Conservation (phyloP, 2,329 filamentous ascomycete species). For the Aspergillus ochraceoroseus region DNA sequence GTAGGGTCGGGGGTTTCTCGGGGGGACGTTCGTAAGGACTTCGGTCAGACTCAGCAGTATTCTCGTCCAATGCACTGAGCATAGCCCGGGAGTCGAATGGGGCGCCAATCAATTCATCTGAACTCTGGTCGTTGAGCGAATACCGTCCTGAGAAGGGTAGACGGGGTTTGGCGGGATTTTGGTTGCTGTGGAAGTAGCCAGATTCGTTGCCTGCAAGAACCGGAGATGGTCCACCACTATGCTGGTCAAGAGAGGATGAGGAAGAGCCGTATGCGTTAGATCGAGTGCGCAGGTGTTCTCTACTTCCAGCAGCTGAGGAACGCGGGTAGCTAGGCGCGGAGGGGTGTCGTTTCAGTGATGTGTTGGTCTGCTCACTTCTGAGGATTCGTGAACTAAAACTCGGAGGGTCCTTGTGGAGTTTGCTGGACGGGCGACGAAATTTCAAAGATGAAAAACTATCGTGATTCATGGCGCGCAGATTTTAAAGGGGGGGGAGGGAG, state of each 20-base stretch:
- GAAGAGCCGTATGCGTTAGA: slow-evolving; percentile 47
- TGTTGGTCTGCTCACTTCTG: slow-evolving; percentile 42
- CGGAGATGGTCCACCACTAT: slow-evolving; percentile 41
- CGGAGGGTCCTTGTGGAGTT: slow-evolving; percentile 45
- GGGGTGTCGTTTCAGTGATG: slow-evolving; percentile 45
- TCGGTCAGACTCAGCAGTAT: slow-evolving; percentile 31
- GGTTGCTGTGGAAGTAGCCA: slow-evolving; percentile 24
- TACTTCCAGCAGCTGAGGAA: slow-evolving; percentile 37
- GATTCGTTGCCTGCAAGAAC: slow-evolving; percentile 33
- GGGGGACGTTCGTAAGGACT: slow-evolving; percentile 29
- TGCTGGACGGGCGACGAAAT: slow-evolving; percentile 41
- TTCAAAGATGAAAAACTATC: slow-evolving; percentile 37
- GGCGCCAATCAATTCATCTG: slow-evolving; percentile 45
- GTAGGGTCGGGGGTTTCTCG: slow-evolving; percentile 43
- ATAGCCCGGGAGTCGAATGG: slow-evolving; percentile 45
- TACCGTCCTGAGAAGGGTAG: slow-evolving; percentile 34
- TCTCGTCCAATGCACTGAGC: slow-evolving; percentile 43
- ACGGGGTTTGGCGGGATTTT: slow-evolving; percentile 30
- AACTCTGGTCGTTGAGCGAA: slow-evolving; percentile 37
- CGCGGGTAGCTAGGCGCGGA: slow-evolving; percentile 46
- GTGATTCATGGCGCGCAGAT: slow-evolving; percentile 35
- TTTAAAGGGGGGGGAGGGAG: slow-evolving; percentile 28
- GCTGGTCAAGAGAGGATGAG: slow-evolving; percentile 46
- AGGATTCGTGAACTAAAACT: slow-evolving; percentile 40
- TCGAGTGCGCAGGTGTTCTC: slow-evolving; percentile 43